Base-by-base conservation (phyloP, 768 basidiomycete species). In the Lactarius sp. region DNA sequence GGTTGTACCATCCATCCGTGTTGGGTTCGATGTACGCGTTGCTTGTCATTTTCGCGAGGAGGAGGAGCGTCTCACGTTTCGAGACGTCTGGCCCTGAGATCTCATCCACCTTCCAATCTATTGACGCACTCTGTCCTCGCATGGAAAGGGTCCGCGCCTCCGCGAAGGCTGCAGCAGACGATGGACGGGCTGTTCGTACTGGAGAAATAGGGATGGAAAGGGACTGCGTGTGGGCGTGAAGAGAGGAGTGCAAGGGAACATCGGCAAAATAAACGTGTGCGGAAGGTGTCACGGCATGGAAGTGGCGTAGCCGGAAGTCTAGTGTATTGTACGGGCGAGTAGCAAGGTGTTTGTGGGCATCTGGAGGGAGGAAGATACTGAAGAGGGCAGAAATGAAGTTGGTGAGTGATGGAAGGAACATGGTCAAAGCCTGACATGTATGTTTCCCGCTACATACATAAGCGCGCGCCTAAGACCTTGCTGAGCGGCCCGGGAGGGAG, bases 31-130 rank as follows among this genome's bases (percentile, higher is more conserved):
- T 74, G 71, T 98, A 98, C 2, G 94, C 86, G 71, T 97, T 93
- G 61, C 79, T 84, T 12, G 89, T 84, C 90, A 98, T 98, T 82
- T 90, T 93, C 20, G 91, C 94, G 16, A 98, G 79, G 33, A 83
- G 76, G 13, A 86, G 79, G 7, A 98, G 73, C 1, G 92, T 88
- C 69, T 86, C 81, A 39, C 89, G 82, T 69, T 86, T 84, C 18
- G 78, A 77, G 4, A 90, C 80, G 70, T 97, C 87, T 1, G 95
- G 95, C 1, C 81, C 86, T 6, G 72, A 70, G 0, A 90, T 79
- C 41, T 88, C 82, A 27, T 79, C 79, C 51, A 84, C 81, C 14
- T 84, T 76, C 94, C 94, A 96, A 10, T 76, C 71, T 33, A 84
- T 59, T 3, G 71, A 65, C 16, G 76, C 74, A 55, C 70, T 78